These are phyloP conservation scores for Rosellinia necatrix DNA, from an alignment of 2,329 filamentous ascomycete genomes.

Conservation along the genomic window DNA sequence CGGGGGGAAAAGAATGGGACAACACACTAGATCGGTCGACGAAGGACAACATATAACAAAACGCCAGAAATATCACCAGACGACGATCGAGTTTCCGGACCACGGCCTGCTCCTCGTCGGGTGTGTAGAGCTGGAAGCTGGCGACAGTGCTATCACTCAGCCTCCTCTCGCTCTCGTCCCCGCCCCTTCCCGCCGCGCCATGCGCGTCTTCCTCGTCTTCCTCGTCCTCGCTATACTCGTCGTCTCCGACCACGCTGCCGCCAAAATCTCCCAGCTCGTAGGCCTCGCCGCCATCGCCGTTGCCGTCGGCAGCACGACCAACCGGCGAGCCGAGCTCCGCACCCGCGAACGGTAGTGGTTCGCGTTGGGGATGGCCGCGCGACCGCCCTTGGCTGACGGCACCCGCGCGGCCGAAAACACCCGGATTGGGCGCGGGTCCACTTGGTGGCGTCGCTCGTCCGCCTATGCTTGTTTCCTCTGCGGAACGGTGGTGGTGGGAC, in stretches of 20 bases:
- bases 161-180: constrained; percentile 13
- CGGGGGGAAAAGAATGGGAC: constrained; percentile 22
- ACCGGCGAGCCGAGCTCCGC: not conserved
- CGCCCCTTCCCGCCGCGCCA: constrained; percentile 12
- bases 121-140: constrained; percentile 48
- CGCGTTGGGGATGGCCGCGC: not conserved
- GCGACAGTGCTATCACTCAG: constrained; percentile 28
- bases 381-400: not conserved
- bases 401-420: not conserved
- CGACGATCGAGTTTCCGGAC: constrained; percentile 76
- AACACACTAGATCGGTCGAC: constrained; percentile 79
- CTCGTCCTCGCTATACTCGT: not conserved
- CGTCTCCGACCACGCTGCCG: not conserved
- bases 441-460: constrained; percentile 16
- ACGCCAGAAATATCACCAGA: constrained; percentile 78
- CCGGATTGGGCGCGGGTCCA: not conserved
- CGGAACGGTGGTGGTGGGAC: not conserved
- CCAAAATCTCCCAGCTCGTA: constrained; percentile 32
- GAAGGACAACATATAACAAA: constrained; percentile 85
- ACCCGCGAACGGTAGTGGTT: not conserved
- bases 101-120: constrained; percentile 74
- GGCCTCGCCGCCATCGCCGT: constrained; percentile 10
- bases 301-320: not conserved
- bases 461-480: constrained; percentile 6
- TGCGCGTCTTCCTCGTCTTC: constrained; percentile 18